These are phyloP conservation scores for Raddia distichophylla DNA, from an alignment of 176 grass and related monocot genomes.

Conservation along the genomic window DNA sequence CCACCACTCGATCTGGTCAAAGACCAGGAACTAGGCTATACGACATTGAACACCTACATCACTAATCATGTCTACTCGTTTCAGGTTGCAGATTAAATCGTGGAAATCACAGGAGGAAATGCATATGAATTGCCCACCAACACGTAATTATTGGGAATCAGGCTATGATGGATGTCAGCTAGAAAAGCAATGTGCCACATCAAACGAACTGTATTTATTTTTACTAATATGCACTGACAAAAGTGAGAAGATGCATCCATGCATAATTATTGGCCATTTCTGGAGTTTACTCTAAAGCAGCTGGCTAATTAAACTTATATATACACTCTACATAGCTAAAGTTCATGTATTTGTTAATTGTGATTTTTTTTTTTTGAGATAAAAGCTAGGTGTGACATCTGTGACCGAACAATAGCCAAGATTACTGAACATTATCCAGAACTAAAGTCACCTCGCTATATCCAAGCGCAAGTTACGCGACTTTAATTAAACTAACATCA, in stretches of 20 bases:
- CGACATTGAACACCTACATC: too few relatives aligned
- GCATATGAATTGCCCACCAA: too few relatives aligned
- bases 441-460: conserved; percentile 35
- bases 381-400: not conserved
- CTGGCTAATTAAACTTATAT: too few relatives aligned
- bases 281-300: not conserved
- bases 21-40: too few relatives aligned
- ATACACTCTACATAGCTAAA: not conserved
- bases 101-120: too few relatives aligned
- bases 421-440: conserved; percentile 28
- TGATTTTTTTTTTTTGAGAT: not conserved
- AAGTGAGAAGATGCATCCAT: not conserved
- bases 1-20: too few relatives aligned
- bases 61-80: too few relatives aligned
- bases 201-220: too few relatives aligned
- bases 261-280: not conserved
- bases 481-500: conserved; percentile 28
- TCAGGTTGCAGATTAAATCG: too few relatives aligned
- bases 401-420: not conserved
- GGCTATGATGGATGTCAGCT: not conserved
- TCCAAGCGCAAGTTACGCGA: conserved; percentile 25
- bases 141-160: too few relatives aligned
- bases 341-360: not conserved
- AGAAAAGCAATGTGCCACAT: not conserved
- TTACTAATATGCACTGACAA: not conserved